A percentile compares a stretch with the other conserved stretches of the same genome.
These are phyloP conservation scores for Nannizzia gypsea DNA, from an alignment of 2,329 filamentous ascomycete species.

Conservation along the genomic window DNA sequence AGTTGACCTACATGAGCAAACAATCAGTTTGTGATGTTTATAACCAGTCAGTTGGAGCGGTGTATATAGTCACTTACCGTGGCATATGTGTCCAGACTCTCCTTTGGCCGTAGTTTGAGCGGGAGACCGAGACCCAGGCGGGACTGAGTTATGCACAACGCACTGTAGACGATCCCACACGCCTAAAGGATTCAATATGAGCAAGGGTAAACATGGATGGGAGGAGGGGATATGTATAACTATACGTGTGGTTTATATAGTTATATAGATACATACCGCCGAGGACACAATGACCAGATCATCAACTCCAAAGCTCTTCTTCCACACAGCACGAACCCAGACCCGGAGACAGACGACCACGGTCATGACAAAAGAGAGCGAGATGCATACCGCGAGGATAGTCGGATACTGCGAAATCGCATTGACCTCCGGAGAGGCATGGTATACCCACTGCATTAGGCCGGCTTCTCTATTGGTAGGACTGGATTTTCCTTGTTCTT, in stretches of 20 bases:
- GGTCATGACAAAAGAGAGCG: slow-evolving; percentile 35
- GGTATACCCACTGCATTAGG: slow-evolving; percentile 43
- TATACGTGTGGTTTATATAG: neutral
- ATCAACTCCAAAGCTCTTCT: slow-evolving; percentile 36
- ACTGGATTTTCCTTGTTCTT: neutral
- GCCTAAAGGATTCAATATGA: slow-evolving; percentile 24
- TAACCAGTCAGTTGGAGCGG: neutral
- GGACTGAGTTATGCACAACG: slow-evolving; percentile 41
- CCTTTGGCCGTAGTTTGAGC: slow-evolving; percentile 32
- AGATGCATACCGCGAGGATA: slow-evolving; percentile 41
- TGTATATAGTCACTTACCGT: slow-evolving; percentile 17
- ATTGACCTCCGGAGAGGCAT: slow-evolving; percentile 39
- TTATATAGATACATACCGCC: slow-evolving; percentile 19
- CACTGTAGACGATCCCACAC: slow-evolving; percentile 41
- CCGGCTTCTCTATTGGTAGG: neutral
- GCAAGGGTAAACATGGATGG: neutral
- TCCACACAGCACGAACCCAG: slow-evolving; percentile 32
- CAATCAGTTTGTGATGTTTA: neutral
- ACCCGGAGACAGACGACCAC: slow-evolving; percentile 33
- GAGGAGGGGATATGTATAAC: neutral
- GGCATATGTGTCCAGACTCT: slow-evolving; percentile 36
- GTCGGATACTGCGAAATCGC: slow-evolving; percentile 37
- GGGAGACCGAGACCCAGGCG: slow-evolving; percentile 44
- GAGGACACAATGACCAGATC: slow-evolving; percentile 34
- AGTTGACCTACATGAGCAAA: slow-evolving; percentile 34